Percentiles rank a stretch among this genome's conserved stretches.
Evolutionary conservation across 2,329 filamentous ascomycete genomes (phyloP).

Genomic region (Mycosphaerella sp.): DNA sequence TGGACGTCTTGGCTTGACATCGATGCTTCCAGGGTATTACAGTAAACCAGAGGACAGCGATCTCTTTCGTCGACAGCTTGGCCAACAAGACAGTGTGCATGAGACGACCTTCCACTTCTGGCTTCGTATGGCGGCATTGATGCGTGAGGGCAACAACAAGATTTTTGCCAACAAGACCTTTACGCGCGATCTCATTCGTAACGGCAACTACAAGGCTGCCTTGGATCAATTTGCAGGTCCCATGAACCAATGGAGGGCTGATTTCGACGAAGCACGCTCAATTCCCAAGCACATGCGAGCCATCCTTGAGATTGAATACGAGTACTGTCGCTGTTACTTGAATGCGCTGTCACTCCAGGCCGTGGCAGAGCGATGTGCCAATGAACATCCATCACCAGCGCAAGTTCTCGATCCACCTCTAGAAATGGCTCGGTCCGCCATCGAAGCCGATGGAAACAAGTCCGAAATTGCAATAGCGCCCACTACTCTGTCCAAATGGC

Average conservation of each 20-base stretch:
- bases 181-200: conserved; percentile 83
- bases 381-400: conserved; percentile 51
- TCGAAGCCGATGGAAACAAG: conserved; percentile 32
- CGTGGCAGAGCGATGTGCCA: conserved; percentile 87
- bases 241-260: conserved; percentile 69
- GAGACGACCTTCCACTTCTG: conserved; percentile 71
- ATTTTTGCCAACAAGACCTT: conserved; percentile 82
- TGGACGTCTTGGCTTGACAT: conserved; percentile 84
- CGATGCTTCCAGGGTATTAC: conserved; percentile 66
- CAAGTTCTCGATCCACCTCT: conserved; percentile 27
- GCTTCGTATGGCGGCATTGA: conserved; percentile 86
- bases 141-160: conserved; percentile 83
- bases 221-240: conserved; percentile 77
- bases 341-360: conserved; percentile 92
- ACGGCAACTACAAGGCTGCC: conserved; percentile 72
- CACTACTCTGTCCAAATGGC: conserved; percentile 44
- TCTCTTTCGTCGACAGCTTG: conserved; percentile 25
- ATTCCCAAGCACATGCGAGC: conserved; percentile 57
- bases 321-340: conserved; percentile 90
- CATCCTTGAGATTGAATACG: conserved; percentile 88
- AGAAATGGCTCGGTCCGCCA: conserved; percentile 30
- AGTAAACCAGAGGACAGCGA: conserved; percentile 35
- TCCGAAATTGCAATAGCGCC: conserved; percentile 43
- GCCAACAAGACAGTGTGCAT: conserved; percentile 35
- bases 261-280: conserved; percentile 62